Evolutionary conservation across 306 rosid species (phyloP).

Genomic region (Myrica gale): DNA sequence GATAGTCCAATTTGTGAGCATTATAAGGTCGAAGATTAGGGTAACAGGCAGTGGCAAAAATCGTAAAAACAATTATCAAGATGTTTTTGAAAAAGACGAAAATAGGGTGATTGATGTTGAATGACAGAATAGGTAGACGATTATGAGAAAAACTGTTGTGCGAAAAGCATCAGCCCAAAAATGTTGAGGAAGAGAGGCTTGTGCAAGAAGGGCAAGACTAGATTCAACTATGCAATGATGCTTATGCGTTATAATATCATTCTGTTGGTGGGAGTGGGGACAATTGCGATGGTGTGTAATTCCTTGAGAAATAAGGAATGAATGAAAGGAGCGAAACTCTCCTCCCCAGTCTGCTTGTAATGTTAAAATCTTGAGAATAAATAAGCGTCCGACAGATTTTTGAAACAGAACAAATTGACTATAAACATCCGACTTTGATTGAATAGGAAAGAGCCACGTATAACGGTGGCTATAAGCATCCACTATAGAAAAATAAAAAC

Average conservation of each 20-base stretch:
- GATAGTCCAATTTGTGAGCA: not conserved
- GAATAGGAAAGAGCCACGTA: too few species aligned
- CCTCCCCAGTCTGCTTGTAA: not conserved
- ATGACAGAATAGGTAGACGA: fast-evolving
- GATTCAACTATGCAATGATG: not conserved
- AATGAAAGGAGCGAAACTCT: not conserved
- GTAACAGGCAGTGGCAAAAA: not conserved
- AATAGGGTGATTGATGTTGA: not conserved
- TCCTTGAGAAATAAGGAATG: not conserved
- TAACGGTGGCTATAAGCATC: too few species aligned
- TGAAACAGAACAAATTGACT: too few species aligned
- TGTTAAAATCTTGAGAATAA: not conserved
- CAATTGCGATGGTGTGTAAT: too few species aligned
- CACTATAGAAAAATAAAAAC: too few species aligned
- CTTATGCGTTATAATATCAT: not conserved
- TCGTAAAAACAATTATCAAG: not conserved
- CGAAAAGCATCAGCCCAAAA: not conserved
- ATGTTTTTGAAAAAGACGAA: not conserved
- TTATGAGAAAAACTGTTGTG: not conserved
- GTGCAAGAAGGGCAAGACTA: not conserved
- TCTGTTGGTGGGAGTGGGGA: not conserved
- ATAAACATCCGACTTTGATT: too few species aligned
- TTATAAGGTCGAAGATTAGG: not conserved
- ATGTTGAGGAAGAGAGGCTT: not conserved
- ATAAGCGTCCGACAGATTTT: not conserved